These are phyloP conservation scores for Ustilago esculenta DNA, from an alignment of 1,284 basidiomycete species.

Conservation along the genomic window DNA sequence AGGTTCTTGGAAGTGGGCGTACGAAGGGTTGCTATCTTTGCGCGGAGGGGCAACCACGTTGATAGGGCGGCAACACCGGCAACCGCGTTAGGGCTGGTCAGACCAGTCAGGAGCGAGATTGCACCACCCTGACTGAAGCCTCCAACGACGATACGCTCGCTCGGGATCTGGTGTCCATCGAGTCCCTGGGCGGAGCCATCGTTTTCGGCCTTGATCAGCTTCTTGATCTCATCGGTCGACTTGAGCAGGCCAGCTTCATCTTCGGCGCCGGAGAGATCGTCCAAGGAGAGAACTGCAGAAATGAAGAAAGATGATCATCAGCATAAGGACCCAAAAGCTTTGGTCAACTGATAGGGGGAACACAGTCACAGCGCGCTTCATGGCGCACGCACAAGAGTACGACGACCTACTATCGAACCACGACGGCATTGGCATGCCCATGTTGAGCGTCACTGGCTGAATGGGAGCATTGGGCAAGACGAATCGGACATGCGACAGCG, in stretches of 20 bases:
- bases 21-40: conserved; percentile 52
- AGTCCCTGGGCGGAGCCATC: conserved; percentile 55
- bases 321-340: too few species aligned
- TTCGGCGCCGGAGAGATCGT: conserved; percentile 57
- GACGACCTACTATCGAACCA: conserved; percentile 66
- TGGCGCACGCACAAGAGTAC: conserved; percentile 45
- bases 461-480: conserved; percentile 65
- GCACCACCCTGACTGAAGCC: conserved; percentile 64
- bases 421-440: conserved; percentile 65
- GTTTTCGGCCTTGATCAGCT: conserved; percentile 59
- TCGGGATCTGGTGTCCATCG: conserved; percentile 51
- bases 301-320: too few species aligned
- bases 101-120: conserved; percentile 57
- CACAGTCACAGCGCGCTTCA: conserved; percentile 1
- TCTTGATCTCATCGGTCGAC: conserved; percentile 52
- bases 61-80: conserved; percentile 62
- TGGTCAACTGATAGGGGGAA: too few species aligned
- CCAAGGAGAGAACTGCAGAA: conserved; percentile 41
- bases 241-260: conserved; percentile 63
- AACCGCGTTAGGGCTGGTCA: conserved; percentile 46
- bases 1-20: conserved; percentile 33
- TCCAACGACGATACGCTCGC: conserved; percentile 60
- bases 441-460: conserved; percentile 64
- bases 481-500: conserved; percentile 62
- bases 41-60: conserved; percentile 63